Evolutionary conservation across 2,329 filamentous ascomycete species (phyloP).

Genomic region (Pyricularia sp.): DNA sequence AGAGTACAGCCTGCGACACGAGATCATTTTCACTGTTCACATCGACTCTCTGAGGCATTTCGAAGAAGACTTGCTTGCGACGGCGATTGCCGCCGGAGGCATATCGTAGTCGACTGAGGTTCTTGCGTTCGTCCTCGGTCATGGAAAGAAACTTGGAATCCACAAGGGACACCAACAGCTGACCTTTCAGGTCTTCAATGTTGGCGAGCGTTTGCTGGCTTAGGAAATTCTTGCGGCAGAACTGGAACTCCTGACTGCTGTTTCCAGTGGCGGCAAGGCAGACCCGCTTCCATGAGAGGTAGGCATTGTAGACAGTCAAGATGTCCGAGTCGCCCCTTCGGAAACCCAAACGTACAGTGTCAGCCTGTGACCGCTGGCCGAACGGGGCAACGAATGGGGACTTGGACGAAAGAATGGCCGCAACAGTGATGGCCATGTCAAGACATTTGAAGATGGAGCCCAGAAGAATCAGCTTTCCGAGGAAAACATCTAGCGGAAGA

Average conservation of each 20-base stretch:
- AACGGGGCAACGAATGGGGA: slow-evolving; percentile 85
- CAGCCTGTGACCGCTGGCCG: slow-evolving; percentile 68
- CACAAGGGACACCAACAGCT: slow-evolving; percentile 70
- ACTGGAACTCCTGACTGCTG: slow-evolving; percentile 65
- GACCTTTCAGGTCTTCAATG: slow-evolving; percentile 91
- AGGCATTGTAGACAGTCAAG: slow-evolving; percentile 87
- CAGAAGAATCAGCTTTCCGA: slow-evolving; percentile 84
- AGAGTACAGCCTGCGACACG: slow-evolving; percentile 68
- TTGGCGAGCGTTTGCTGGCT: slow-evolving; percentile 78
- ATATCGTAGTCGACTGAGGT: slow-evolving; percentile 56
- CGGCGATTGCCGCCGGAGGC: slow-evolving; percentile 39
- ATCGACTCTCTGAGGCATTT: slow-evolving; percentile 64
- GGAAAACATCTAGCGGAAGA: slow-evolving; percentile 81
- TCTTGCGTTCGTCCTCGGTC: slow-evolving; percentile 56
- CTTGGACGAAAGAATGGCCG: slow-evolving; percentile 87
- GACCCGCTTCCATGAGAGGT: slow-evolving; percentile 73
- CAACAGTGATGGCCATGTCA: slow-evolving; percentile 82
- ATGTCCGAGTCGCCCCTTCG: slow-evolving; percentile 82
- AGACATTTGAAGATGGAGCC: slow-evolving; percentile 81
- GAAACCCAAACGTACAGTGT: slow-evolving; percentile 66
- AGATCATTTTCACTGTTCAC: slow-evolving; percentile 67
- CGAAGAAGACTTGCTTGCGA: slow-evolving; percentile 60
- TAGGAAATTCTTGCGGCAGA: slow-evolving; percentile 90
- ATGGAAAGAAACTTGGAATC: slow-evolving; percentile 75
- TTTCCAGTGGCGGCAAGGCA: slow-evolving; percentile 43